These are phyloP conservation scores for Tagetes erecta DNA, from an alignment of 129 eudicot genomes.

Conservation along the genomic window DNA sequence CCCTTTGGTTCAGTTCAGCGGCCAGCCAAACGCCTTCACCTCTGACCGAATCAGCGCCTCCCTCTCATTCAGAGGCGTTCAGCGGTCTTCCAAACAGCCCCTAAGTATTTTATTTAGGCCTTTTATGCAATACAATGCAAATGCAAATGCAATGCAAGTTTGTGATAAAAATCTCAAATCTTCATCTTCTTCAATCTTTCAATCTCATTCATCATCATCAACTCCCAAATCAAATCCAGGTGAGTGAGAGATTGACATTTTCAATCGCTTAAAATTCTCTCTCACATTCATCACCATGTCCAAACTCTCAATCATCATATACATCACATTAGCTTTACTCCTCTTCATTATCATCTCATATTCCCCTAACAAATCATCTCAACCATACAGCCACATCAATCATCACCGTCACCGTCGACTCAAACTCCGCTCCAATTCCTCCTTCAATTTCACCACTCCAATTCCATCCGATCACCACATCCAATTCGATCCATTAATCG, in stretches of 20 bases:
- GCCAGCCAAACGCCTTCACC: too few relatives aligned
- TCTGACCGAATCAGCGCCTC: too few relatives aligned
- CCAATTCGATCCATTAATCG: constrained; percentile 83
- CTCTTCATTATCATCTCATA: constrained; percentile 69
- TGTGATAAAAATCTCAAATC: constrained; percentile 12
- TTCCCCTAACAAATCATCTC: constrained; percentile 43
- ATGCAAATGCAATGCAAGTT: too few relatives aligned
- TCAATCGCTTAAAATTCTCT: neutral
- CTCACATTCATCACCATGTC: constrained; percentile 41
- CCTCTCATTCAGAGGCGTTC: too few relatives aligned
- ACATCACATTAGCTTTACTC: constrained; percentile 58
- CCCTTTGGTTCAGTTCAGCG: too few relatives aligned
- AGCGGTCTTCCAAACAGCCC: too few relatives aligned
- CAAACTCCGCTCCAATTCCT: constrained; percentile 76
- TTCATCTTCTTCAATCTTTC: constrained; percentile 25
- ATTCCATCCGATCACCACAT: constrained; percentile 38
- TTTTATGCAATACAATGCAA: too few relatives aligned
- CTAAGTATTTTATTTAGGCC: too few relatives aligned
- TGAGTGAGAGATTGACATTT: too few relatives aligned
- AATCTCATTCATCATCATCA: neutral
- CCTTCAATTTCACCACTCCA: constrained; percentile 29
- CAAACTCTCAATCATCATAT: constrained; percentile 61
- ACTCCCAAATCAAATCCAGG: neutral
- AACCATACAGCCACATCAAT: constrained; percentile 22
- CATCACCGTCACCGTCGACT: constrained; percentile 77